phyloP scores from a whole-genome alignment of 257 asterid genomes.

The Solanum bulbocastanum region DNA sequence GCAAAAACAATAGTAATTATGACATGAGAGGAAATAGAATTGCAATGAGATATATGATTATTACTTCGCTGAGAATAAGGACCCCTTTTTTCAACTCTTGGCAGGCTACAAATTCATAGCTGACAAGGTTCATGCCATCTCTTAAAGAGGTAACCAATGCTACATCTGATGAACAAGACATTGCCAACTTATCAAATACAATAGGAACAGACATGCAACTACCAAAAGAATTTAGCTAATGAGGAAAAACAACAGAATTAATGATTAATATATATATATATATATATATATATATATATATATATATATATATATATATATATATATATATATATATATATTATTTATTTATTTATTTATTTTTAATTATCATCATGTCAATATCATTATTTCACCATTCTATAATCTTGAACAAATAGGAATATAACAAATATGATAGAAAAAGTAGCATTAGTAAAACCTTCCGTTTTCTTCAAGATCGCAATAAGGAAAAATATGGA shows the following conservation, averaged over 20 bases:
- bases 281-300: too few species aligned
- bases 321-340: neutral
- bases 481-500: neutral
- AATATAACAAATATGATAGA: neutral
- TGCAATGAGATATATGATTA: neutral
- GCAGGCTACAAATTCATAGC: slow-evolving; percentile 98
- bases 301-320: neutral
- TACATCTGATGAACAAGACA: slow-evolving; percentile 48
- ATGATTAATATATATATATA: neutral
- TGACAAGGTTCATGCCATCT: slow-evolving; percentile 98
- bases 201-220: slow-evolving; percentile 1
- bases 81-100: slow-evolving; percentile 89
- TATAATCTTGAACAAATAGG: neutral
- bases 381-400: neutral
- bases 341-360: too few species aligned
- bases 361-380: neutral
- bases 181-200: slow-evolving; percentile 7
- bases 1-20: neutral
- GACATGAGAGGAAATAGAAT: neutral
- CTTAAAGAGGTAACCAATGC: slow-evolving; percentile 94
- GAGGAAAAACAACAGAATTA: neutral
- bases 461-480: neutral
- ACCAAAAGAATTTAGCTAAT: slow-evolving; percentile 4
- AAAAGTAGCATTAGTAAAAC: neutral
- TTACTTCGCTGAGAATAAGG: slow-evolving; percentile 91